A percentile compares a stretch with the other conserved stretches of the same genome.
These are phyloP conservation scores for Neolentinus lepideus DNA, from an alignment of 1,284 basidiomycete species.

Conservation along the genomic window DNA sequence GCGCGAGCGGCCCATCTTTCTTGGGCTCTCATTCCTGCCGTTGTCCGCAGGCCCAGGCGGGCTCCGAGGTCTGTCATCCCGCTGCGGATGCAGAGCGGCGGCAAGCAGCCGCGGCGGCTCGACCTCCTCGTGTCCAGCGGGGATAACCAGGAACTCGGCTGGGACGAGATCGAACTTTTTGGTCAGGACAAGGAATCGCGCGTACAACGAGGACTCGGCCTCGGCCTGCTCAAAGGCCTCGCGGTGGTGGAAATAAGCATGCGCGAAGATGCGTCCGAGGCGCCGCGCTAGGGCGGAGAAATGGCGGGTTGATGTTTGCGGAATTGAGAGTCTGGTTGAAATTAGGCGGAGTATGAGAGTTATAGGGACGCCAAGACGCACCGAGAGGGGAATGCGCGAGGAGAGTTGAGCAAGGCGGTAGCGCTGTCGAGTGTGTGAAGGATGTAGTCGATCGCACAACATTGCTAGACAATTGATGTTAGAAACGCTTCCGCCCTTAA, in stretches of 20 bases:
- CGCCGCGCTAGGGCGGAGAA: conserved; percentile 85
- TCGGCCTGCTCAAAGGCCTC: conserved; percentile 88
- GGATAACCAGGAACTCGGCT: conserved; percentile 78
- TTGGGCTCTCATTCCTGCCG: conserved; percentile 34
- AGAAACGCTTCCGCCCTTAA: not conserved
- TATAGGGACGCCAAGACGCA: conserved; percentile 22
- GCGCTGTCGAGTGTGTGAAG: conserved; percentile 92
- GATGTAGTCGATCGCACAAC: conserved; percentile 97
- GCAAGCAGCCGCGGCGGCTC: conserved; percentile 42
- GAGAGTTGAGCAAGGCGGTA: conserved; percentile 87
- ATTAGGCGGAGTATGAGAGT: not conserved
- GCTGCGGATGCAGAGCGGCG: conserved; percentile 32
- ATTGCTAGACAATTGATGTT: conserved; percentile 50
- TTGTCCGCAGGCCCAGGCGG: conserved; percentile 20
- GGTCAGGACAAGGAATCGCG: conserved; percentile 83
- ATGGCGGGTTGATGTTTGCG: conserved; percentile 75
- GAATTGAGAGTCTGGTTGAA: conserved; percentile 63
- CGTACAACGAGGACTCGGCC: conserved; percentile 86
- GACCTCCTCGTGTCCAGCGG: conserved; percentile 25
- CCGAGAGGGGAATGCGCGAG: conserved; percentile 88
- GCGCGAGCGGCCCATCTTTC: conserved; percentile 49
- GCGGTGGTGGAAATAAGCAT: conserved; percentile 91
- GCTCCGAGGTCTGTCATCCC: conserved; percentile 13
- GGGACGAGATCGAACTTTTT: conserved; percentile 80
- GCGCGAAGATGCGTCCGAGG: conserved; percentile 91